phyloP scores from a whole-genome alignment of 208 protist genomes.

The Polymyxa betae region DNA sequence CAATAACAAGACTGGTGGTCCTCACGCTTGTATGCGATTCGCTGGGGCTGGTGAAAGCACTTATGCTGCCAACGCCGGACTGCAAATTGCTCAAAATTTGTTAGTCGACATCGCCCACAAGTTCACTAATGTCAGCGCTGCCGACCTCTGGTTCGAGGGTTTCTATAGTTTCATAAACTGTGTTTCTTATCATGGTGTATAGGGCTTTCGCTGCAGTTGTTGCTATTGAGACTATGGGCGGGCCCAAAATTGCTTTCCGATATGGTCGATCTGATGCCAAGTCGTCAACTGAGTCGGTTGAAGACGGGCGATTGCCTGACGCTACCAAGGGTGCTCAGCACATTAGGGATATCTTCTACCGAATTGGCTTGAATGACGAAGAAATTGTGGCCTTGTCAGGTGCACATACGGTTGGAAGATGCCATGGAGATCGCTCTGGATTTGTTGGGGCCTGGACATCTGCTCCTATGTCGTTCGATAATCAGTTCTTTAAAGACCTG shows the following conservation, averaged over 20 bases:
- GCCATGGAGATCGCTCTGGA: conserved; percentile 11
- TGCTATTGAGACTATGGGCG: conserved; percentile 60
- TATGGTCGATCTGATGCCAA: conserved; percentile 53
- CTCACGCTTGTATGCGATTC: conserved; percentile 47
- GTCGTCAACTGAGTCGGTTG: conserved; percentile 23
- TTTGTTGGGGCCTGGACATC: conserved; percentile 61
- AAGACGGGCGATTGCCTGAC: conserved; percentile 61
- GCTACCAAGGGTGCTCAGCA: conserved; percentile 55
- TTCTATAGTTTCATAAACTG: too few species aligned
- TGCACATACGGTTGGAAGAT: conserved; percentile 66
- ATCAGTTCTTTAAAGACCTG: conserved; percentile 47
- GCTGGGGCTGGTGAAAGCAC: conserved; percentile 3
- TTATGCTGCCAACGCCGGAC: conserved; percentile 57
- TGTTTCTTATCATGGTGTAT: too few species aligned
- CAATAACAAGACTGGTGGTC: conserved; percentile 52
- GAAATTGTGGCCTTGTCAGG: conserved; percentile 67
- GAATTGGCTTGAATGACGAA: conserved; percentile 64
- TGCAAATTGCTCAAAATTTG: conserved; percentile 53
- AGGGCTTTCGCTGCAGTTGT: conserved; percentile 59
- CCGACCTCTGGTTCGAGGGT: conserved; percentile 67
- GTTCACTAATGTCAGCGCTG: conserved; percentile 57
- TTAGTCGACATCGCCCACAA: conserved; percentile 58
- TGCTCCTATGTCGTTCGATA: conserved; percentile 61
- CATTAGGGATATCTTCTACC: conserved; percentile 65
- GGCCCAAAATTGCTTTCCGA: conserved; percentile 57